Evolutionary conservation across 176 grass and related monocot genomes (phyloP).

Genomic region (Carex kokanica): DNA sequence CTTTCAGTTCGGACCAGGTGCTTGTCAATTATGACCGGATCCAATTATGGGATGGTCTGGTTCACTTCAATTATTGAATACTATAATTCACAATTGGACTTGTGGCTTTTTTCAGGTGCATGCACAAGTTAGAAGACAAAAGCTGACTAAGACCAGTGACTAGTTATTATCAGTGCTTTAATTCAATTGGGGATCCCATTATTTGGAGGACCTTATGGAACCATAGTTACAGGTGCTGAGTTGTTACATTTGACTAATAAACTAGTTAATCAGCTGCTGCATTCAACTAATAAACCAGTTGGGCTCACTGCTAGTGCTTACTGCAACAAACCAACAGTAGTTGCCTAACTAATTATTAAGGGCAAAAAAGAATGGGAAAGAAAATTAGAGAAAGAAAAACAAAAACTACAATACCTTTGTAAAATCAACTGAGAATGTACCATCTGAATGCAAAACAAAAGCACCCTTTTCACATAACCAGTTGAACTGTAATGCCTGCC

Average conservation of each 20-base stretch:
- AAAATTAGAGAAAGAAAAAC: background rate
- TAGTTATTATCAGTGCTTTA: background rate
- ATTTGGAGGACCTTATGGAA: background rate
- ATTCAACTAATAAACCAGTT: background rate
- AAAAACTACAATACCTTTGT: conserved; percentile 41
- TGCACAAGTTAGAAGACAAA: background rate
- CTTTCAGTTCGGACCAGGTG: background rate
- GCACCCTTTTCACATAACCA: conserved; percentile 88
- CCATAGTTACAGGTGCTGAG: background rate
- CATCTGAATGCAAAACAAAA: conserved; percentile 70
- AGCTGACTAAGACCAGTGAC: background rate
- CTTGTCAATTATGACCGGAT: background rate
- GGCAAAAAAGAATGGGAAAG: background rate
- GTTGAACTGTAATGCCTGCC: conserved; percentile 89
- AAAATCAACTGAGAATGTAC: conserved; percentile 89
- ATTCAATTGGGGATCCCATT: background rate
- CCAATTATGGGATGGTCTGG: background rate
- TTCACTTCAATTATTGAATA: background rate
- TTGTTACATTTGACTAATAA: background rate
- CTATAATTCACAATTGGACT: background rate
- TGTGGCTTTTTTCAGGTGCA: background rate
- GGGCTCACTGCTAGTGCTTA: background rate
- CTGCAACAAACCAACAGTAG: background rate
- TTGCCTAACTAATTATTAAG: background rate
- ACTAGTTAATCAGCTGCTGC: background rate